Base-by-base conservation (phyloP, 805 yeast species). In the Hyphopichia homilentoma region DNA sequence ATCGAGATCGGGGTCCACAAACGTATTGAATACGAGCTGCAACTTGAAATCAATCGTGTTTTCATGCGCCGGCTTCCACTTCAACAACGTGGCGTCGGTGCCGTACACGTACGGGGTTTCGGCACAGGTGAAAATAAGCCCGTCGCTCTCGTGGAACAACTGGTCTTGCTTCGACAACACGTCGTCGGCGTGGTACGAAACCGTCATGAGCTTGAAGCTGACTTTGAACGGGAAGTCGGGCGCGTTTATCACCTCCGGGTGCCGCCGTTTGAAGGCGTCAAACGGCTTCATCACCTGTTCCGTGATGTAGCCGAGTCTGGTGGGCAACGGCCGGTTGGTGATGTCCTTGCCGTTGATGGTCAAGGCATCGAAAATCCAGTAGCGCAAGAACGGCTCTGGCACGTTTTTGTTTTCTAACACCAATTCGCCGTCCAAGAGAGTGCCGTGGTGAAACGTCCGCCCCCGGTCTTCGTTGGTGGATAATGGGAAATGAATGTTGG, bases 61-160 rank as follows among this genome's bases (percentile, higher is more conserved):
- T 57, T 90, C 98, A 41, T 85, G 85, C 8, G 95, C 86, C 2
- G 98, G 97, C 52, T 93, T 93, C 99, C 99, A 93, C 59, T 94
- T 93, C 34, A 93, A 62, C 30, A 93, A 65, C 5, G 87, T 77
- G 1, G 77, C 72, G 56, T 93, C 97, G 1, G 97, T 90, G 9
- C 97, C 97, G 41, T 81, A 77, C 3, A 77, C 68, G 59, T 93
- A 93, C 0, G 96, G 94, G 1, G 90, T 77, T 33, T 79, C 86
- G 27, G 94, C 83, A 43, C 95, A 86, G 2, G 99, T 93, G 57
- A 88, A 85, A 39, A 93, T 86, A 17, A 93, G 70, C 1, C 99
- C 99, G 61, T 93, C 99, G 3, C 93, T 80, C 36, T 84, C 83
- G 59, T 93, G 97, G 16, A 86, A 84, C 30, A 90, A 67, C 32